Evolutionary conservation across 164 flowering plant species (phyloP).

Genomic region (Stephania yunnanensis): DNA sequence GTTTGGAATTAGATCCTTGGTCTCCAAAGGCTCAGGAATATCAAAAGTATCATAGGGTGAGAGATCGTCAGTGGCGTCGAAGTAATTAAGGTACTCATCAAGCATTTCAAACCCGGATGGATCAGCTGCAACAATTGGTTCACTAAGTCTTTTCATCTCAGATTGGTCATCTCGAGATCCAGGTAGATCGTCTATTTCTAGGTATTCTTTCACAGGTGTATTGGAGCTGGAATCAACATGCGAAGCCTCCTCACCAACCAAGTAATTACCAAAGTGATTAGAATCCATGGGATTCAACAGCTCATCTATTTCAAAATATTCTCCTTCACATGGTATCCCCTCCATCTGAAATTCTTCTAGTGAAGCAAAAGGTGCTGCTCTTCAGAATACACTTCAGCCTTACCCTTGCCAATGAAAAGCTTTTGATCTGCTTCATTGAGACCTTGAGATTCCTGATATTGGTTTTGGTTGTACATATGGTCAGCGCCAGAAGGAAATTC

Average conservation of each 20-base stretch:
- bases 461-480: conserved; percentile 6
- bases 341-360: conserved; percentile 11
- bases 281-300: conserved; percentile 20
- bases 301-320: conserved; percentile 19
- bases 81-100: conserved; percentile 41
- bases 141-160: conserved; percentile 36
- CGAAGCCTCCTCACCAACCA: conserved; percentile 20
- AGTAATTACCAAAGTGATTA: conserved; percentile 5
- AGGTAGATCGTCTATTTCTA: conserved; percentile 42
- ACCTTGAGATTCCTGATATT: background rate
- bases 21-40: conserved; percentile 18
- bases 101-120: conserved; percentile 34
- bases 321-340: conserved; percentile 12
- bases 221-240: conserved; percentile 25
- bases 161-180: conserved; percentile 22
- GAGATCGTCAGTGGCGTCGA: conserved; percentile 35
- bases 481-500: background rate
- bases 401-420: conserved; percentile 8
- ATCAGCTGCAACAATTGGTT: conserved; percentile 26
- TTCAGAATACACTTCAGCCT: conserved; percentile 9
- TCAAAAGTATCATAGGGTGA: conserved; percentile 16
- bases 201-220: conserved; percentile 27
- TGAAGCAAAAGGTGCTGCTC: conserved; percentile 2
- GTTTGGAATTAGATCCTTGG: conserved; percentile 14
- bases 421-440: conserved; percentile 12